Base-by-base conservation (phyloP, 23 red algal species). In the Gracilaria domingensis region DNA sequence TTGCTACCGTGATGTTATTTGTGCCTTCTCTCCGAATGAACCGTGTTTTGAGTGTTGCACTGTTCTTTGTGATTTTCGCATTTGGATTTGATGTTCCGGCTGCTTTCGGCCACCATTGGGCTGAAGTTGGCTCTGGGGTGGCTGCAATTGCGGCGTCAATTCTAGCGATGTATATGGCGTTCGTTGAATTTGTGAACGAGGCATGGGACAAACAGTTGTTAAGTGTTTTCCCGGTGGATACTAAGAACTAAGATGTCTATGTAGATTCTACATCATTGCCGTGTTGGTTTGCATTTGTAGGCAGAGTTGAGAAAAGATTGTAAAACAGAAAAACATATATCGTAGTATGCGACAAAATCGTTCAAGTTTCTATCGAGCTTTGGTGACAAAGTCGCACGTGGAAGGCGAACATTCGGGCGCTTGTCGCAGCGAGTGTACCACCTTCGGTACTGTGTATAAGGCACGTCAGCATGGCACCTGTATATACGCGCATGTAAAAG, bases 181-280 rank as follows among this genome's bases (percentile, higher is more conserved):
- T 85, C 34, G 59, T 85, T 12, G 81, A 85, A 1, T n/a, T 85
- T 23, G 81, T 85, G 59, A 85, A 85, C 26, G 60, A 85, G 7
- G 65, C 81, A 18, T 85, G 81, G 81, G 65, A 44, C 25, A 65
- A 17, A 44, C 60, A 65, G 26, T 14, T 85, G 9, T 38, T 85
- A 13, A 48, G 54, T 7, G 36, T 85, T 29, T 85, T 85, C 61
- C 81, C 81, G 2, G 72, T 77, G 72, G 7, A 51, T 16, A 33
- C 17, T 13, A 20, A 0, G 12, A 69, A 36, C 0, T 69, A 32
- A 20, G 32, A n/a, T n/a, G n/a, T n/a, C n/a, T n/a, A n/a, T n/a
- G n/a, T n/a, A n/a, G n/a, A n/a, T n/a, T n/a, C n/a, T n/a, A n/a
- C n/a, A n/a, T n/a, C 59, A 7, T 1, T 30, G 59, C 0, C 12